Percentiles rank a stretch among this genome's conserved stretches.
phyloP scores from a whole-genome alignment of 768 basidiomycete species.

The Phlebiopsis flavidoalba region DNA sequence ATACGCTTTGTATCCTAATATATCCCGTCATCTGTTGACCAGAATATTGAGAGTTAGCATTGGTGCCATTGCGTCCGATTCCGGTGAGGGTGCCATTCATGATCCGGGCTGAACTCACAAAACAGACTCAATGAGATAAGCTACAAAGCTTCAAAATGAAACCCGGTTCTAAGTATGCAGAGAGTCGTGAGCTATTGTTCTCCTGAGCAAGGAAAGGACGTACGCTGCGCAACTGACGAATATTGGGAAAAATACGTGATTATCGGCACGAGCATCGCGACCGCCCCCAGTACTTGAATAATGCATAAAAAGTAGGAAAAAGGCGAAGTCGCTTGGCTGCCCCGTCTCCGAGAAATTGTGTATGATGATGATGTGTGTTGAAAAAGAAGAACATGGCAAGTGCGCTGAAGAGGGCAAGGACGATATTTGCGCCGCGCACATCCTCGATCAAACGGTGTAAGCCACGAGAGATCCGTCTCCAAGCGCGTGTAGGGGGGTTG shows the following conservation, averaged over 20 bases:
- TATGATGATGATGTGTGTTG: constrained; percentile 42
- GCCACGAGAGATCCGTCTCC: constrained; percentile 58
- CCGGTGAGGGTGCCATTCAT: background rate
- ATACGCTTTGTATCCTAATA: constrained; percentile 63
- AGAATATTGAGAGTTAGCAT: background rate
- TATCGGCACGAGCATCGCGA: constrained; percentile 39
- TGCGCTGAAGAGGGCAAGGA: constrained; percentile 43
- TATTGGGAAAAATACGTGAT: constrained; percentile 39
- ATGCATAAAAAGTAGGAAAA: constrained; percentile 49
- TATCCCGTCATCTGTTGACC: constrained; percentile 49
- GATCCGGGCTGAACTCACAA: constrained; percentile 13
- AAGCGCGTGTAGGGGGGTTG: constrained; percentile 41
- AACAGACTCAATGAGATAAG: constrained; percentile 16
- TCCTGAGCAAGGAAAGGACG: constrained; percentile 27
- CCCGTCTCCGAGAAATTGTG: constrained; percentile 46
- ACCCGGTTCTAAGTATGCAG: constrained; percentile 8
- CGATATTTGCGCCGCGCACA: constrained; percentile 33
- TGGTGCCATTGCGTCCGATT: background rate
- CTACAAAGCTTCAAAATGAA: constrained; percentile 13
- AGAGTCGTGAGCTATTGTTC: background rate
- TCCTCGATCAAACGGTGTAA: constrained; percentile 40
- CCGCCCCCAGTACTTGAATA: constrained; percentile 50
- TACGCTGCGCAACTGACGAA: constrained; percentile 43
- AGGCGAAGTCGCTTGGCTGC: constrained; percentile 52
- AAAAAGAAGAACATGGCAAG: constrained; percentile 47